Base-by-base conservation (phyloP, 2,329 filamentous ascomycete genomes). In the Colletotrichum filicis region DNA sequence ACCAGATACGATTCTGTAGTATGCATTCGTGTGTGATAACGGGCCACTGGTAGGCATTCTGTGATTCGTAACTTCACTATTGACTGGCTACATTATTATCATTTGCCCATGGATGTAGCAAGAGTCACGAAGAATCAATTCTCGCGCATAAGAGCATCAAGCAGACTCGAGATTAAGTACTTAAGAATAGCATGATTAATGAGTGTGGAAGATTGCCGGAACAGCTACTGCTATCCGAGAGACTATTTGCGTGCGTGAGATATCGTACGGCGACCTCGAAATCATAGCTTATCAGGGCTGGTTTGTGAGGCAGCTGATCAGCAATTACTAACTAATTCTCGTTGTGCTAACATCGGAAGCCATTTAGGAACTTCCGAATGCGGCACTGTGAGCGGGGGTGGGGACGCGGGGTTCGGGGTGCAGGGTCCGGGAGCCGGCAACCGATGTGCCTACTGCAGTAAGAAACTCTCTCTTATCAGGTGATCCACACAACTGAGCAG, bases 291-390 rank as follows among this genome's bases (percentile, higher is more conserved):
- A 19, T 42, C 37, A 42, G 16, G 3, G 19, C 6, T n/a, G 42
- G 42, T 49, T n/a, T 49, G 7, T n/a, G 19, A n/a, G 19, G 42
- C 19, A 49, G 42, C 42, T 49, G 42, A 49, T 19, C 37, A 42
- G 37, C 7, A 42, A 42, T 42, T 42, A 42, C 37, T 42, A 22
- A n/a, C 7, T 49, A 9, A n/a, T 22, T 49, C 42, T 19, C n/a
- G 19, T n/a, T 19, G 42, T n/a, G 7, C 37, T 42, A 14, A n/a
- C 58, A 61, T 37, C 58, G 58, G 58, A 61, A 61, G 32, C 37
- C 58, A 42, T 16, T 42, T 61, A 61, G 58, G 58, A 61, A 42
- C 58, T 61, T 61, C 58, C 58, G 58, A 37, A 61, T 22, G 42
- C 7, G 19, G 42, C 42, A 49, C 19, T 49, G 42, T 49, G 42